These are phyloP conservation scores for Akanthomyces dipterigenus DNA, from an alignment of 2,329 filamentous ascomycete genomes.

Conservation along the genomic window DNA sequence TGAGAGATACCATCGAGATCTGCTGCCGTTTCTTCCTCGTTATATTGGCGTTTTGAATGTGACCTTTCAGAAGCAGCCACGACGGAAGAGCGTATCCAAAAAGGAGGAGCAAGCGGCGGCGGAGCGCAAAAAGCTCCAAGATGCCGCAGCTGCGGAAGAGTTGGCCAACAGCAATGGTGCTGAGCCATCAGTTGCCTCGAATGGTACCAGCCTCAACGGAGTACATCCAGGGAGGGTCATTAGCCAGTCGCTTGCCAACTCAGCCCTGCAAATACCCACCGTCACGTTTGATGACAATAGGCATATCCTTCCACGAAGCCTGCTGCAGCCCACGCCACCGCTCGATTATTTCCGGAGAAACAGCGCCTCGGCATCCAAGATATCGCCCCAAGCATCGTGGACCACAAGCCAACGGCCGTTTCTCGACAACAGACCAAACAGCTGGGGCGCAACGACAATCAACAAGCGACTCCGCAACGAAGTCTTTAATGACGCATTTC, in stretches of 20 bases:
- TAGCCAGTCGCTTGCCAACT: slow-evolving; percentile 68
- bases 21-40: slow-evolving; percentile 85
- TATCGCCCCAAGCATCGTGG: slow-evolving; percentile 2
- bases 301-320: slow-evolving; percentile 81
- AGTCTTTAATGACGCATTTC: slow-evolving; percentile 86
- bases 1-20: slow-evolving; percentile 81
- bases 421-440: slow-evolving; percentile 53
- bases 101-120: slow-evolving; percentile 37
- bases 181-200: neutral
- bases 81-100: slow-evolving; percentile 52
- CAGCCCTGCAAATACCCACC: slow-evolving; percentile 65
- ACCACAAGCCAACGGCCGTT: slow-evolving; percentile 24
- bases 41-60: slow-evolving; percentile 98
- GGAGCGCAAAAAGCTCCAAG: slow-evolving; percentile 31
- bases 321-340: slow-evolving; percentile 57
- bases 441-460: slow-evolving; percentile 87
- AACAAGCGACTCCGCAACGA: slow-evolving; percentile 84
- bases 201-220: slow-evolving; percentile 13
- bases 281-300: slow-evolving; percentile 92
- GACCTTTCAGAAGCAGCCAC: slow-evolving; percentile 79
- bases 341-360: slow-evolving; percentile 26
- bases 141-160: slow-evolving; percentile 18
- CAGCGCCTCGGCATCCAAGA: slow-evolving; percentile 22
- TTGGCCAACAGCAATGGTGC: slow-evolving; percentile 12
- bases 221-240: slow-evolving; percentile 37